These are phyloP conservation scores for Globisporangium mamillatum DNA, from an alignment of 352 stramenopile genomes.

Conservation along the genomic window DNA sequence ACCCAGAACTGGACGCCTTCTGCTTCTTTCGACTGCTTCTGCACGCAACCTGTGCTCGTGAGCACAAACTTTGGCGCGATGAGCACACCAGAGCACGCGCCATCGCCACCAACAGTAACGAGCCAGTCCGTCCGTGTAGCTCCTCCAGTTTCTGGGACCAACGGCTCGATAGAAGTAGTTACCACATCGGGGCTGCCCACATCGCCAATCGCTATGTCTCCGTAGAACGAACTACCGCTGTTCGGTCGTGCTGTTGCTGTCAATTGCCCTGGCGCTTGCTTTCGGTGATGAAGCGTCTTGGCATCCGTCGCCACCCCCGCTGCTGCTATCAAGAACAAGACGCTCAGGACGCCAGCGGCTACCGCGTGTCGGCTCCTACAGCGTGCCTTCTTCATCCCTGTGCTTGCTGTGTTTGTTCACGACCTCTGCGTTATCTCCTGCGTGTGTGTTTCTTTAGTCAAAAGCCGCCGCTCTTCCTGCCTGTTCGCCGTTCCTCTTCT, in stretches of 20 bases:
- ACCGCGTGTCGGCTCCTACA: not conserved
- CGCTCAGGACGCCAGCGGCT: not conserved
- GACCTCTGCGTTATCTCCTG: not conserved
- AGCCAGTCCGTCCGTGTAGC: not conserved
- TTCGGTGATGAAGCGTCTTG: not conserved
- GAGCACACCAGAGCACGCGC: slow-evolving; percentile 2
- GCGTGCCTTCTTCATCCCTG: not conserved
- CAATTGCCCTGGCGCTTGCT: not conserved
- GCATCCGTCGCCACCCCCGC: not conserved
- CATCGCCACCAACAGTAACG: not conserved
- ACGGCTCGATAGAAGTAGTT: not conserved
- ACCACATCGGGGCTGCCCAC: not conserved
- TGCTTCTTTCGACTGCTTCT: not conserved
- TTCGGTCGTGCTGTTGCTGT: not conserved
- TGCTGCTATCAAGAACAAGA: not conserved
- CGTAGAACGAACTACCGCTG: not conserved
- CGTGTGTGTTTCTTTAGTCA: not conserved
- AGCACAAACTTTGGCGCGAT: slow-evolving; percentile 8
- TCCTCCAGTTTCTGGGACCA: not conserved
- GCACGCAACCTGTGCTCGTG: not conserved
- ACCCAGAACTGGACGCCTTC: not conserved
- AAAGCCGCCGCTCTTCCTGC: not conserved
- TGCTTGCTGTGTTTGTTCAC: not conserved
- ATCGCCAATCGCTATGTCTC: not conserved
- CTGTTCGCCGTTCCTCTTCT: not conserved